A percentile compares a stretch with the other conserved stretches of the same genome.
Conservation (phyloP, 352 stramenopile species). For the Pythium dissotocum region DNA sequence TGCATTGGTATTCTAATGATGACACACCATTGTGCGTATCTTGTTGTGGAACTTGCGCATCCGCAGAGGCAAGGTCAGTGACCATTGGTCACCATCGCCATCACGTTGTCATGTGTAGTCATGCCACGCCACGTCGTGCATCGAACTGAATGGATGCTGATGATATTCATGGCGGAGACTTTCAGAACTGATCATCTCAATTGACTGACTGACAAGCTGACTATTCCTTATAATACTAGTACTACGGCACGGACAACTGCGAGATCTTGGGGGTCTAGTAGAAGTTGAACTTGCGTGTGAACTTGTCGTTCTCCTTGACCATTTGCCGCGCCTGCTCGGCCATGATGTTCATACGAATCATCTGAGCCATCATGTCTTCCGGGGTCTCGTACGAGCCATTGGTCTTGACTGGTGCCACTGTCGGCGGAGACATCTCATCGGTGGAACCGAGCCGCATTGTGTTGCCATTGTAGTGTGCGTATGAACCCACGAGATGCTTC, state of each 20-base stretch:
- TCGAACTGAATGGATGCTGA: no score
- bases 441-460: conserved; percentile 12
- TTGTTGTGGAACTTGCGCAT: no score
- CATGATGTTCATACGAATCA: conserved; percentile 79
- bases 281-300: conserved; percentile 44
- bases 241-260: background rate
- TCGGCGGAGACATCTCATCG: conserved; percentile 14
- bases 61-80: no score
- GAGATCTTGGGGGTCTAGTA: conserved; percentile 5
- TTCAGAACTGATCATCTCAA: no score
- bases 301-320: conserved; percentile 60
- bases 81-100: no score
- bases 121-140: no score
- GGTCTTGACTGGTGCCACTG: background rate
- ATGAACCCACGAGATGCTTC: conserved; percentile 22
- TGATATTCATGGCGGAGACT: no score
- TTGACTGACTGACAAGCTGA: background rate
- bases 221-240: background rate
- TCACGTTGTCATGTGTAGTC: no score
- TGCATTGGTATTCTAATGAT: no score
- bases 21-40: no score
- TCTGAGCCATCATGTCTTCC: conserved; percentile 66
- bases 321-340: conserved; percentile 65
- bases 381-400: conserved; percentile 28
- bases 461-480: conserved; percentile 11